Conservation (phyloP, 768 basidiomycete genomes). For the Neoboletus subvelutipes region DNA sequence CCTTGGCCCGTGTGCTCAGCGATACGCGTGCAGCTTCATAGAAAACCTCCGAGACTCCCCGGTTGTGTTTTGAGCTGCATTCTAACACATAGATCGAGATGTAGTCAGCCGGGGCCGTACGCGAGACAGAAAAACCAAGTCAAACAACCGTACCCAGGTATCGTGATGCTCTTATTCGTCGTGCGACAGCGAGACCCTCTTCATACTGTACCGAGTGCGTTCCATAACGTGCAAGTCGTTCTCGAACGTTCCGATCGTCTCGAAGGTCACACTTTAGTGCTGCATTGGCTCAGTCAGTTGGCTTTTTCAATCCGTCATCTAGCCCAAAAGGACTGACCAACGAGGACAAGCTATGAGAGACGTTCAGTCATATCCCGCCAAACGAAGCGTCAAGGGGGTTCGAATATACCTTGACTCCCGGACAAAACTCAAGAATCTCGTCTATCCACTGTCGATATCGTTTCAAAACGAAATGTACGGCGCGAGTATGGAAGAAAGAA, state of each 20-base stretch:
- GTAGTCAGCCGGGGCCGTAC: background rate
- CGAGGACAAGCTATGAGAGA: slow-evolving; percentile 68
- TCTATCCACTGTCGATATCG: slow-evolving; percentile 78
- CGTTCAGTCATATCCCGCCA: slow-evolving; percentile 4
- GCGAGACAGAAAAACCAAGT: background rate
- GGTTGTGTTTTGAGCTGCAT: slow-evolving; percentile 96
- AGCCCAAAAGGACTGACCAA: slow-evolving; percentile 56
- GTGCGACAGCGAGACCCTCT: slow-evolving; percentile 82
- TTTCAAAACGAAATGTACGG: background rate
- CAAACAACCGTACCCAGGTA: slow-evolving; percentile 75
- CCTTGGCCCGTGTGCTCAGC: slow-evolving; percentile 69
- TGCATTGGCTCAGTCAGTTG: slow-evolving; percentile 31
- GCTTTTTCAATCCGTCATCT: background rate
- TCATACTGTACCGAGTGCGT: slow-evolving; percentile 85
- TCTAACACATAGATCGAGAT: slow-evolving; percentile 45
- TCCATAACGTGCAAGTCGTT: slow-evolving; percentile 69
- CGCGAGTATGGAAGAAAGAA: background rate
- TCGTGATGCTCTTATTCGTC: slow-evolving; percentile 88
- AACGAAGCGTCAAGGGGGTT: background rate
- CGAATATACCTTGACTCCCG: slow-evolving; percentile 80
- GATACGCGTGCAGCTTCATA: slow-evolving; percentile 88
- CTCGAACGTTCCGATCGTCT: slow-evolving; percentile 72
- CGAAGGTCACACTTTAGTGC: slow-evolving; percentile 96
- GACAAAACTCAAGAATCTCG: slow-evolving; percentile 89
- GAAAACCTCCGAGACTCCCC: slow-evolving; percentile 92